Conservation (phyloP, 2,329 filamentous ascomycete genomes). For the Aureobasidium sp. region DNA sequence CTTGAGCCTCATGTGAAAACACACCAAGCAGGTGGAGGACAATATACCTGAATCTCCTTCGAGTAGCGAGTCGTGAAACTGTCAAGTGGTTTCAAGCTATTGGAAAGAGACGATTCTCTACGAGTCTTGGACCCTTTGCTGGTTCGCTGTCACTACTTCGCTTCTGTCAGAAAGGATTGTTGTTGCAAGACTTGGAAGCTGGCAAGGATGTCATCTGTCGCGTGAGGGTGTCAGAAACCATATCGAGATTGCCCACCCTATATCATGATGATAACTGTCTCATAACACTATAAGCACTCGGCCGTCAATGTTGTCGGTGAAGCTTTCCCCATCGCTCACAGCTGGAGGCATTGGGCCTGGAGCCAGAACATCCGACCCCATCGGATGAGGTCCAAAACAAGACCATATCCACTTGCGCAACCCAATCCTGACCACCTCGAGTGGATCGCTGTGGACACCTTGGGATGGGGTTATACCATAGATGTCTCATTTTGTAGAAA, state of each 20-base stretch:
- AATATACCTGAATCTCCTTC: slow-evolving; percentile 5
- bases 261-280: background rate
- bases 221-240: background rate
- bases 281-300: background rate
- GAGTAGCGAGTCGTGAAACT: background rate
- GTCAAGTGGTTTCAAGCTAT: background rate
- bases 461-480: background rate
- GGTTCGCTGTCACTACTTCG: background rate
- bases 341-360: background rate
- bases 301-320: background rate
- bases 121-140: background rate
- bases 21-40: background rate
- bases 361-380: background rate
- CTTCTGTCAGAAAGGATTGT: background rate
- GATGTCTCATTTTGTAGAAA: background rate
- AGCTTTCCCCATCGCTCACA: background rate
- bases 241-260: background rate
- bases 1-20: background rate
- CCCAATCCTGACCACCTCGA: background rate
- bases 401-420: background rate
- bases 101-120: background rate
- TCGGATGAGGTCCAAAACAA: background rate
- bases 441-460: background rate
- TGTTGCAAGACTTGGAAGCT: background rate
- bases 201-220: background rate